These are phyloP conservation scores for Alternaria gansuensis DNA, from an alignment of 2,329 filamentous ascomycete genomes.

Conservation along the genomic window DNA sequence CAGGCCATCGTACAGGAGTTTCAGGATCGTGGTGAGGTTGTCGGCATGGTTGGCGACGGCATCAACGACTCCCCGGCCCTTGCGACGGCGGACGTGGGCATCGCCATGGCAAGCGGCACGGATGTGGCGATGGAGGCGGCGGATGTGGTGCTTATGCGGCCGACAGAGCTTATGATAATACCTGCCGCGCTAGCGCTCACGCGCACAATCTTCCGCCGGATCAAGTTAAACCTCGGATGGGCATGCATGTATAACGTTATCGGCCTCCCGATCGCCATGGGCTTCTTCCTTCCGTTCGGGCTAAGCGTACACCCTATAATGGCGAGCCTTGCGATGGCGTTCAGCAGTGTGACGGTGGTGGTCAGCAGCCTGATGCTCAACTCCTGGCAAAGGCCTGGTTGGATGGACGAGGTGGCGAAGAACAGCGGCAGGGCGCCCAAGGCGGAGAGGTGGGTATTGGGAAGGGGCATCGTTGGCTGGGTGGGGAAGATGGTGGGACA, in stretches of 20 bases:
- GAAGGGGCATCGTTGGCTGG: no score
- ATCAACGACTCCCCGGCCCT: conserved; percentile 98
- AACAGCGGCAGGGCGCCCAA: no score
- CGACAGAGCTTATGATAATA: conserved; percentile 91
- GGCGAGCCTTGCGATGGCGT: no score
- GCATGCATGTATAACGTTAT: conserved; percentile 84
- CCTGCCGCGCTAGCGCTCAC: conserved; percentile 84
- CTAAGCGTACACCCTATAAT: no score
- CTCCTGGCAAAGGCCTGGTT: no score
- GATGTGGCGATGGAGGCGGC: conserved; percentile 98
- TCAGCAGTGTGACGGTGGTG: no score
- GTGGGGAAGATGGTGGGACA: no score
- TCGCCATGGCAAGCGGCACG: conserved; percentile 89
- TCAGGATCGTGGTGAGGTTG: conserved; percentile 76
- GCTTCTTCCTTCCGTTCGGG: no score
- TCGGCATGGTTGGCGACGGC: conserved; percentile 96
- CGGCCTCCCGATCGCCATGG: no score
- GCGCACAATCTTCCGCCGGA: conserved; percentile 85
- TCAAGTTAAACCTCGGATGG: conserved; percentile 93
- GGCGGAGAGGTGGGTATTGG: no score
- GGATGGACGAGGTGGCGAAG: no score
- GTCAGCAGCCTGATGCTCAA: no score
- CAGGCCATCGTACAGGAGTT: conserved; percentile 82
- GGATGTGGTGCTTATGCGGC: conserved; percentile 93
- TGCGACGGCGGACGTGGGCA: conserved; percentile 90